Base-by-base conservation (phyloP, 805 yeast genomes). In the Yamadazyma endophytica region DNA sequence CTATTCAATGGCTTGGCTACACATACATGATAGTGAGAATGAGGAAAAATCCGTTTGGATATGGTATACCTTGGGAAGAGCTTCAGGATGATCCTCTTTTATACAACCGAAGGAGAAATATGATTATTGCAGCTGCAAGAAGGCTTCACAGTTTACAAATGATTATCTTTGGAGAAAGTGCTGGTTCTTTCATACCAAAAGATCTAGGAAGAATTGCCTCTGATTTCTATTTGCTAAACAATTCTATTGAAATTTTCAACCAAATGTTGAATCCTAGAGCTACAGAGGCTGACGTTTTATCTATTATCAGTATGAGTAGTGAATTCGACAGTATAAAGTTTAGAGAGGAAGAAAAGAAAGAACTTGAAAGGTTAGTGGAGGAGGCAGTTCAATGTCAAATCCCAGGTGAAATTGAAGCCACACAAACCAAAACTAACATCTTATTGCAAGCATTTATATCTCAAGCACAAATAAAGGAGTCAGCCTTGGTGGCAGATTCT, bases 1-100 rank as follows among this genome's bases (percentile, higher is more conserved):
- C 89, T 35, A 82, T 92, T 1, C 86, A 81, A 42, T 92, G 99
- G 99, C 66, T 92, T n/a, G 97, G 98, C 3, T 92, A 94, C 47
- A 92, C 98, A 0, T 92, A 92, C 50, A 68, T 92, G 74, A 81
- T 76, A 61, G 97, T 90, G 3, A 67, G 99, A 36, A 92, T 92
- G 98, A 77, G 82, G 36, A 84, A 87, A 50, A 90, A 88, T 42
- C 98, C 99, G 2, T 80, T 88, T 51, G 81, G 83, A 0, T 92
- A 92, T 50, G 98, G 95, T 17, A 76, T 94, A 28, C 86, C 77
- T 27, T 88, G 96, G 92, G 75, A 75, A 40, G 95, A 87, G 42
- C 52, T 94, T 2, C 75, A 77, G 15, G 80, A 80, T 13, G 99
- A 92, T 54, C 95, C 96, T 0, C 70, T 78, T 43, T 62, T 92